Evolutionary conservation across 2,329 filamentous ascomycete genomes (phyloP).

Genomic region (Fusarium scirpi): DNA sequence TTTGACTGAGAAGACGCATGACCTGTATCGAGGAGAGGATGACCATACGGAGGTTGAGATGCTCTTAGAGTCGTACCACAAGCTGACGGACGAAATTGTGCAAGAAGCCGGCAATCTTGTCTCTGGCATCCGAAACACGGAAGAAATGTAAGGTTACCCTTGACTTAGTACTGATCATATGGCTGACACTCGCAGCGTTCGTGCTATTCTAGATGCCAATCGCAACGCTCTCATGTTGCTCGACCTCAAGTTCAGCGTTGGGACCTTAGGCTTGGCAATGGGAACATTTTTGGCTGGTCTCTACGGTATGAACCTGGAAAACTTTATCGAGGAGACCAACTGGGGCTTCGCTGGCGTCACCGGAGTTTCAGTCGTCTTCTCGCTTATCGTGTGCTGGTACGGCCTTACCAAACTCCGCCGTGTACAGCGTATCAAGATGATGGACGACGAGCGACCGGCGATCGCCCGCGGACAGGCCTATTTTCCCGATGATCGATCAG

Average conservation of each 20-base stretch:
- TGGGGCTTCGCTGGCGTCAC: conserved; percentile 86
- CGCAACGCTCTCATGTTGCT: conserved; percentile 98
- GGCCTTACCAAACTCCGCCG: conserved; percentile 85
- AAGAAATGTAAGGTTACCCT: conserved; percentile 83
- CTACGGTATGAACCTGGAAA: conserved; percentile 99
- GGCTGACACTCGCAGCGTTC: conserved; percentile 71
- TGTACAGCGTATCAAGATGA: conserved; percentile 92
- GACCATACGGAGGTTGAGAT: conserved; percentile 98
- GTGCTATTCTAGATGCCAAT: conserved; percentile 97
- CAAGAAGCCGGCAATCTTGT: conserved; percentile 94
- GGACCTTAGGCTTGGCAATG: conserved; percentile 92
- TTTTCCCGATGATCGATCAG: conserved; percentile 51
- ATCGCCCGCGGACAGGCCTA: conserved; percentile 57
- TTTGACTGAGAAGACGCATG: conserved; percentile 85
- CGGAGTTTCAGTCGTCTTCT: conserved; percentile 75
- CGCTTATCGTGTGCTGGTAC: conserved; percentile 82
- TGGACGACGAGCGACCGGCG: conserved; percentile 56
- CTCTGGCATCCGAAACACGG: conserved; percentile 94
- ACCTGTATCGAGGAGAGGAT: conserved; percentile 78
- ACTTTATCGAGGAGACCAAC: conserved; percentile 95
- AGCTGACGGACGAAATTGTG: conserved; percentile 97
- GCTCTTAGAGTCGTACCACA: conserved; percentile 96
- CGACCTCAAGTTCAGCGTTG: conserved; percentile 95
- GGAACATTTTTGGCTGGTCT: conserved; percentile 97
- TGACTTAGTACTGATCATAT: background rate